These are phyloP conservation scores for Coniella lustricola DNA, from an alignment of 2,329 filamentous ascomycete species.

Conservation along the genomic window DNA sequence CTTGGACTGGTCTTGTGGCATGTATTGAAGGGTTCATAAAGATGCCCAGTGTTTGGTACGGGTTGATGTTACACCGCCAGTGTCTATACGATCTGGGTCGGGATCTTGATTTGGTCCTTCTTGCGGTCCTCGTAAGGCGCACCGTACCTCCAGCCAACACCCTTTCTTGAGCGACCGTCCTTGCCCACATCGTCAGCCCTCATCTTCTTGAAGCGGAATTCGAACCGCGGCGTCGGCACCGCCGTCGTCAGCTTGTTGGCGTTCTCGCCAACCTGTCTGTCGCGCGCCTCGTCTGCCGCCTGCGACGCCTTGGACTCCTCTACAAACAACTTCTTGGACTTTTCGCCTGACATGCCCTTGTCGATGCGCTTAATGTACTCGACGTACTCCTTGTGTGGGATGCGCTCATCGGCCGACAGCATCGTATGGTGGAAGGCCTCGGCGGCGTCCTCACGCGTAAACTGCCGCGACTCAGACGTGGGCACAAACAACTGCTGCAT, in stretches of 20 bases:
- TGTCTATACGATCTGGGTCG: constrained; percentile 44
- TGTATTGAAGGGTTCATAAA: too few relatives aligned
- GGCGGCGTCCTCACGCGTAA: constrained; percentile 59
- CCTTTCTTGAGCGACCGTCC: constrained; percentile 43
- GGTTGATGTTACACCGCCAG: neutral
- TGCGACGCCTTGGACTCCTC: constrained; percentile 32
- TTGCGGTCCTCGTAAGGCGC: constrained; percentile 55
- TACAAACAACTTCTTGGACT: constrained; percentile 35
- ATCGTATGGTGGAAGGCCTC: constrained; percentile 55
- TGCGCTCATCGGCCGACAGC: constrained; percentile 52
- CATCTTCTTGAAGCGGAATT: constrained; percentile 56
- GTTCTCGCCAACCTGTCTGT: constrained; percentile 26
- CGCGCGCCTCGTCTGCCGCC: constrained; percentile 34
- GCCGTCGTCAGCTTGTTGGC: constrained; percentile 36
- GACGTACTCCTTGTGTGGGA: constrained; percentile 57
- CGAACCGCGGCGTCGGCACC: constrained; percentile 46
- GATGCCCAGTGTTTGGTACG: neutral
- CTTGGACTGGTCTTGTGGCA: too few relatives aligned
- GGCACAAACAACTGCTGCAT: constrained; percentile 60
- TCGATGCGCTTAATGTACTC: constrained; percentile 43
- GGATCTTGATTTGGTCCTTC: constrained; percentile 61
- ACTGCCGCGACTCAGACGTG: constrained; percentile 54
- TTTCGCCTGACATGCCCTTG: constrained; percentile 28
- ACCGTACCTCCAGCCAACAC: constrained; percentile 58
- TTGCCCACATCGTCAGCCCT: constrained; percentile 50